Base-by-base conservation (phyloP, 352 stramenopile genomes). In the Aphanomyces cochlioides region DNA sequence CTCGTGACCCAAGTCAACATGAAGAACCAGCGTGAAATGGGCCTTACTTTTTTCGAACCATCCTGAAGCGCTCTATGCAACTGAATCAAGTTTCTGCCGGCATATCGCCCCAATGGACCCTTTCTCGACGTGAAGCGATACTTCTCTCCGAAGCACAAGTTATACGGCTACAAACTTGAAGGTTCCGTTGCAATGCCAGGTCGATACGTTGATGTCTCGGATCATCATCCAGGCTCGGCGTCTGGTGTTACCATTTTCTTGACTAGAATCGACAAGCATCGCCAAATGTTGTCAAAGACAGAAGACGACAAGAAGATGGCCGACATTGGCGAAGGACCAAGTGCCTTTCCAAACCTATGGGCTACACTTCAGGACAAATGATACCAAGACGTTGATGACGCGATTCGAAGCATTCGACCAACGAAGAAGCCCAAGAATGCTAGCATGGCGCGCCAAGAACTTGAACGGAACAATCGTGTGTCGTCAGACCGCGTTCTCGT, bases 61-160 rank as follows among this genome's bases (percentile, higher is more conserved):
- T 28, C 53, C 1, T 17, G 19, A 15, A 15, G 53, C 53, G 2
- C 53, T 59, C 13, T 59, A 59, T 59, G 12, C 13, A 13, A 59
- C 53, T 17, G 53, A 59, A 2, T 59, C 53, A 59, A 59, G 53
- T 59, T 59, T 59, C 53, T 3, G 53, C 53, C 3, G 13, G 12
- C 53, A 3, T 28, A 59, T 15, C 53, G 53, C 19, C 53, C 53
- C 19, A 59, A 17, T 34, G 53, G 19, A 59, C 13, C 13, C 13
- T 59, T 59, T 28, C 17, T 13, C 13, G 53, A 59, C 10, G 13
- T 13, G 13, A 59, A 59, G 19, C 13, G 13, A 10, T 59, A 59
- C 53, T 59, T 59, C 53, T 59, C 53, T 17, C 17, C 17, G 3
- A 59, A 59, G 53, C 53, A 59, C 53, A 59, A 34, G 53, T 28